phyloP scores from a whole-genome alignment of 2,329 filamentous ascomycete genomes.

The Paradendryphiella salina region DNA sequence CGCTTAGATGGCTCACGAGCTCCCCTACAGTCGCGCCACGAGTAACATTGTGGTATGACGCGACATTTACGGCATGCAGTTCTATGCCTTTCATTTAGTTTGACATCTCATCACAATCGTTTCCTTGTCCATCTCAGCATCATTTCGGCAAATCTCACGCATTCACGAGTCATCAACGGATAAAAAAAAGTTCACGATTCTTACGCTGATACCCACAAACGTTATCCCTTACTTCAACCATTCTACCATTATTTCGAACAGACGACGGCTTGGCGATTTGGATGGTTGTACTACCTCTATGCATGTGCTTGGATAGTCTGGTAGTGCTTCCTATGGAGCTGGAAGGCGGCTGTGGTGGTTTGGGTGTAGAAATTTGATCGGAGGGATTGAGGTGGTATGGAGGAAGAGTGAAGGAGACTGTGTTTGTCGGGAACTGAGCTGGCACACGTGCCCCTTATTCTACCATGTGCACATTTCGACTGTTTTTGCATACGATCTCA shows the following conservation, averaged over 20 bases:
- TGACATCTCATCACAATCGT: constrained; percentile 37
- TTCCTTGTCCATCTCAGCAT: constrained; percentile 38
- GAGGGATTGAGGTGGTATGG: constrained; percentile 30
- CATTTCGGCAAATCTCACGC: constrained; percentile 43
- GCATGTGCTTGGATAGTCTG: constrained; percentile 33
- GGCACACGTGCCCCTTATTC: constrained; percentile 23
- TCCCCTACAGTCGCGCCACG: constrained; percentile 9
- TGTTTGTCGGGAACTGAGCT: constrained; percentile 38
- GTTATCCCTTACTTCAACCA: constrained; percentile 43
- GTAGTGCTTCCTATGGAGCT: constrained; percentile 27
- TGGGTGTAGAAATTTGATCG: constrained; percentile 31
- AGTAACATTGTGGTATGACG: constrained; percentile 26
- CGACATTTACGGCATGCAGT: constrained; percentile 13
- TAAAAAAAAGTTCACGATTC: constrained; percentile 47
- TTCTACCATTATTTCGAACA: constrained; percentile 44
- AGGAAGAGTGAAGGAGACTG: constrained; percentile 30
- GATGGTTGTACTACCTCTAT: constrained; percentile 27
- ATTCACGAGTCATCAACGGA: constrained; percentile 44
- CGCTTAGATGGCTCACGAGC: constrained; percentile 31
- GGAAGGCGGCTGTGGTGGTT: constrained; percentile 42
- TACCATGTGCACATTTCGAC: constrained; percentile 18
- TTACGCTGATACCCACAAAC: constrained; percentile 52
- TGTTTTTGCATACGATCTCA: constrained; percentile 18
- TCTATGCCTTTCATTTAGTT: constrained; percentile 19
- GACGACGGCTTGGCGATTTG: constrained; percentile 46